These are phyloP conservation scores for Pseudopyricularia javanii DNA, from an alignment of 2,329 filamentous ascomycete genomes.

Conservation along the genomic window DNA sequence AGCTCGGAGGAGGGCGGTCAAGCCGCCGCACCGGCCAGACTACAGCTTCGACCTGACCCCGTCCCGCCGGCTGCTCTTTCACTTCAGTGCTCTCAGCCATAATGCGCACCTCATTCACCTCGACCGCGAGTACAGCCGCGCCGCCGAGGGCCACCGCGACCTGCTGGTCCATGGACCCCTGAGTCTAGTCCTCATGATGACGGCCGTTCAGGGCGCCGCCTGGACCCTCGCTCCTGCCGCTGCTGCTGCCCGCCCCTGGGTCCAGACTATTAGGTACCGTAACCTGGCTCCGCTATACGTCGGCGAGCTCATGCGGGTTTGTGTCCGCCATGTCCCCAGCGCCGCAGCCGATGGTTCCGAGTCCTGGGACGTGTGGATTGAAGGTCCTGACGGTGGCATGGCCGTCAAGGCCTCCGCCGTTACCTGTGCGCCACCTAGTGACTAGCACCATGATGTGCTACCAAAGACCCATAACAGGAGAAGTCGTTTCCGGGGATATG, in stretches of 20 bases:
- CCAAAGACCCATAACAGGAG: too few relatives aligned
- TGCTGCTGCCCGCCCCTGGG: conserved; percentile 7
- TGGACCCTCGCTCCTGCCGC: conserved; percentile 35
- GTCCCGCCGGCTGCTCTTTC: conserved; percentile 63
- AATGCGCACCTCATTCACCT: conserved; percentile 91
- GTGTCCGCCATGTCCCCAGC: conserved; percentile 38
- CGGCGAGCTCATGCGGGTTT: conserved; percentile 57
- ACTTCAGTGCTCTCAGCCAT: conserved; percentile 82
- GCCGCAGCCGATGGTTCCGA: conserved; percentile 22
- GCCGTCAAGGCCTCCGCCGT: conserved; percentile 42
- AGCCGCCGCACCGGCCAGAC: conserved; percentile 14
- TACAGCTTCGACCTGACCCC: conserved; percentile 46
- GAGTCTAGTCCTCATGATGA: conserved; percentile 63
- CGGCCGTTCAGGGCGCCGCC: conserved; percentile 23
- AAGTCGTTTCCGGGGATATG: too few relatives aligned
- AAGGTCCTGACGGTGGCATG: conserved; percentile 46
- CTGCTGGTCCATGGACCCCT: conserved; percentile 83
- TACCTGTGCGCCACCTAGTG: not conserved
- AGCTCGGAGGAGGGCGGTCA: not conserved
- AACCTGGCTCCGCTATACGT: conserved; percentile 76
- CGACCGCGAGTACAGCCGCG: conserved; percentile 56
- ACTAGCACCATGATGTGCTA: too few relatives aligned
- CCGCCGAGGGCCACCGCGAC: conserved; percentile 61
- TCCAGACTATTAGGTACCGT: conserved; percentile 53
- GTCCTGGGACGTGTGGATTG: conserved; percentile 53